Evolutionary conservation across 1,139 yeast genomes (phyloP).

Genomic region (Kodamaea derodonti): DNA sequence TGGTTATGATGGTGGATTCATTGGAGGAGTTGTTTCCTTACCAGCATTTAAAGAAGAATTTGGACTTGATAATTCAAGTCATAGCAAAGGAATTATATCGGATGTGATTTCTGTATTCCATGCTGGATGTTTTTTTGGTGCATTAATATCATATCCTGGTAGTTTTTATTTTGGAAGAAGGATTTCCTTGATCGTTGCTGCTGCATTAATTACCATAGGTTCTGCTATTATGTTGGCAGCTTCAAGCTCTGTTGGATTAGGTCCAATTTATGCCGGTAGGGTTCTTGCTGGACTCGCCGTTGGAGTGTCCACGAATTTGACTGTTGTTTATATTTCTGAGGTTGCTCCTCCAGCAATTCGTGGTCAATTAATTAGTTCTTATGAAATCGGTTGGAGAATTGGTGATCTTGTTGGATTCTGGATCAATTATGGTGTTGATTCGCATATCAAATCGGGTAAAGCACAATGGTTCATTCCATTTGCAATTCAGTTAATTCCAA

Average conservation of each 20-base stretch:
- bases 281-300: slow-evolving; percentile 40
- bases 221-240: slow-evolving; percentile 42
- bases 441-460: slow-evolving; percentile 25
- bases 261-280: slow-evolving; percentile 41
- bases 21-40: slow-evolving; percentile 41
- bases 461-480: slow-evolving; percentile 44
- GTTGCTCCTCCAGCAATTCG: slow-evolving; percentile 40
- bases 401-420: slow-evolving; percentile 44
- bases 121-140: slow-evolving; percentile 47
- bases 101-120: slow-evolving; percentile 45
- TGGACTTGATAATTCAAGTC: slow-evolving; percentile 24
- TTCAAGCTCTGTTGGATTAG: slow-evolving; percentile 25
- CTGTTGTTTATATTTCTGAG: slow-evolving; percentile 41
- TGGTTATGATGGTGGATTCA: slow-evolving; percentile 44
- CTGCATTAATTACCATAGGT: slow-evolving; percentile 34
- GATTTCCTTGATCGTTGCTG: slow-evolving; percentile 30
- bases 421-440: slow-evolving; percentile 39
- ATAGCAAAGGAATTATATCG: slow-evolving; percentile 24
- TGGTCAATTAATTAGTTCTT: slow-evolving; percentile 36
- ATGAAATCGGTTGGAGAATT: slow-evolving; percentile 43
- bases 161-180: slow-evolving; percentile 39
- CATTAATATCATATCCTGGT: slow-evolving; percentile 38
- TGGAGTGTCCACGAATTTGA: slow-evolving; percentile 39
- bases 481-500: slow-evolving; percentile 42
- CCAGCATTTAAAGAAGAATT: slow-evolving; percentile 34